Percentiles rank a stretch among this genome's conserved stretches.
These are phyloP conservation scores for Multifurca ochricompacta DNA, from an alignment of 768 basidiomycete genomes.

Conservation along the genomic window DNA sequence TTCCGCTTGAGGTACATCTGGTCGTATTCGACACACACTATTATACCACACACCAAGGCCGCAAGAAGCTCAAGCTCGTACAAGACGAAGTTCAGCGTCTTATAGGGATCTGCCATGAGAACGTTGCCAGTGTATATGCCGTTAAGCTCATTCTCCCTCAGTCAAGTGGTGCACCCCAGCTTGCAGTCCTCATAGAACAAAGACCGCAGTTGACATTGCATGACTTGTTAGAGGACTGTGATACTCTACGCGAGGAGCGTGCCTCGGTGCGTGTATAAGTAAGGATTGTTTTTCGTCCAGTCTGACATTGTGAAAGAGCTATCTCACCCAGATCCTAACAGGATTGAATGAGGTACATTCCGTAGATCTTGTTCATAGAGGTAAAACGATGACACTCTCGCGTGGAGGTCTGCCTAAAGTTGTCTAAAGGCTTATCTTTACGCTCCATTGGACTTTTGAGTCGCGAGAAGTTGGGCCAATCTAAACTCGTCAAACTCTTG, in stretches of 20 bases:
- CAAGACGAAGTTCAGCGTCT: slow-evolving; percentile 60
- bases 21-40: slow-evolving; percentile 62
- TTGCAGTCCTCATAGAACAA: slow-evolving; percentile 68
- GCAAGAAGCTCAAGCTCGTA: slow-evolving; percentile 60
- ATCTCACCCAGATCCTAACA: slow-evolving; percentile 62
- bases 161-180: slow-evolving; percentile 39
- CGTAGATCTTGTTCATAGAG: slow-evolving; percentile 60
- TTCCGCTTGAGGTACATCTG: slow-evolving; percentile 61
- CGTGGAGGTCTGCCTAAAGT: not conserved
- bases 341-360: slow-evolving; percentile 63
- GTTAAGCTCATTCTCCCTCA: slow-evolving; percentile 54
- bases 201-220: slow-evolving; percentile 56
- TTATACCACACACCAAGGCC: slow-evolving; percentile 62
- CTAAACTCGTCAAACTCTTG: slow-evolving; percentile 66
- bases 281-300: not conserved
- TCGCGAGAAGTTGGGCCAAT: slow-evolving; percentile 40
- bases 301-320: slow-evolving; percentile 43
- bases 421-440: slow-evolving; percentile 44
- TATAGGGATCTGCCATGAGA: slow-evolving; percentile 49
- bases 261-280: slow-evolving; percentile 43
- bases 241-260: slow-evolving; percentile 63
- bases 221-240: slow-evolving; percentile 71
- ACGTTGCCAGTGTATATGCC: slow-evolving; percentile 60
- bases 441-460: slow-evolving; percentile 55
- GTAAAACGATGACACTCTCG: slow-evolving; percentile 27